Base-by-base conservation (phyloP, 1,284 basidiomycete species). In the Violaceomyces palustris region DNA sequence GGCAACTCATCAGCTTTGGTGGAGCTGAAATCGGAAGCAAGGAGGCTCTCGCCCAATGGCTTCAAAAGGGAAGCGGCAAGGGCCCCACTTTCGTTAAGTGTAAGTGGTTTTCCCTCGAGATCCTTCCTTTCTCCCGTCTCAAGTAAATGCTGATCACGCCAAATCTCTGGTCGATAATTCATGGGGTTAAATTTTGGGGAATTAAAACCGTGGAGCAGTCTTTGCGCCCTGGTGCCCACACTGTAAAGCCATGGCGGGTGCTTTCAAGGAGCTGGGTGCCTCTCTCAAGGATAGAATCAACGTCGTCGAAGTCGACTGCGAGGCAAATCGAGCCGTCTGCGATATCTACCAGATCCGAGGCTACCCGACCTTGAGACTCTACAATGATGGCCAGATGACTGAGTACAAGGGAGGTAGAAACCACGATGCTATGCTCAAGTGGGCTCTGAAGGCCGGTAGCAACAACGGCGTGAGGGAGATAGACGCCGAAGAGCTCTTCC, bases 171-270 rank as follows among this genome's bases (percentile, higher is more conserved):
- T n/a, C n/a, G n/a, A n/a, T n/a, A n/a, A n/a, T n/a, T n/a, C n/a
- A n/a, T n/a, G n/a, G n/a, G n/a, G n/a, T n/a, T n/a, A n/a, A n/a
- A n/a, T n/a, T n/a, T n/a, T n/a, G n/a, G n/a, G n/a, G n/a, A n/a
- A n/a, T n/a, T n/a, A n/a, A n/a, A n/a, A n/a, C 9, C 38, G 34
- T 6, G 34, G 31, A 7, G 9, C 35, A 44, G 43, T 70, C 41
- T 69, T 61, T 32, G 67, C 65, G n/a, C 65, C 70, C 1, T 71
- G 67, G 64, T 72, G 70, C 35, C 70, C 69, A 9, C 70, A 72
- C 40, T 72, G 70, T 53, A 49, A 56, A 19, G 61, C 64, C 18
- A 72, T 72, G 70, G 65, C 61, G 1, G 32, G 43, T 2, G 60
- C 63, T 6, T 72, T 50, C 45, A 45, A 52, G 35, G 34, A 60